Conservation (phyloP, 2,329 filamentous ascomycete species). For the Bimuria novae-zelandiae region DNA sequence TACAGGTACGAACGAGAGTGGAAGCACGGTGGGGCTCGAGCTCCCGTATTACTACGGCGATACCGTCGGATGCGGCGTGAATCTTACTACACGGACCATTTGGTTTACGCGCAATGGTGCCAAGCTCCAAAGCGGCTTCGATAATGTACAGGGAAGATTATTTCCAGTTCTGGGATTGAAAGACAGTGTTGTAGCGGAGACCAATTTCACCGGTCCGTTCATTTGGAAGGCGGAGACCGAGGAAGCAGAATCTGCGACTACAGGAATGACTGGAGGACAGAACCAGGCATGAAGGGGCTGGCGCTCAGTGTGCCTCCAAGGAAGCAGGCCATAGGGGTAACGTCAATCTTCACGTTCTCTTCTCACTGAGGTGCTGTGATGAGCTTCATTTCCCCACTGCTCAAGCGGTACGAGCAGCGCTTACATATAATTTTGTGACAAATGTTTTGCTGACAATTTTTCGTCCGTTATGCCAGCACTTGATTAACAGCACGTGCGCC, state of each 20-base stretch:
- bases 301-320: no score
- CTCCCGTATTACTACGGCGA: not conserved
- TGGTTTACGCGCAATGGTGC: constrained; percentile 4
- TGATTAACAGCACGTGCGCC: no score
- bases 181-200: not conserved
- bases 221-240: not conserved
- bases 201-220: constrained; percentile 9
- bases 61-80: constrained; percentile 8
- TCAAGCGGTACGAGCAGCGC: no score
- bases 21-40: not conserved
- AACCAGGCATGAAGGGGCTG: no score
- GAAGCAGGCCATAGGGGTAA: no score
- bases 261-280: no score
- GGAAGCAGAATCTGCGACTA: not conserved
- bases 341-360: no score
- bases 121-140: not conserved
- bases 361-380: no score
- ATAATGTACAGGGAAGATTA: constrained; percentile 1
- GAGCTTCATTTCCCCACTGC: no score
- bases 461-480: no score
- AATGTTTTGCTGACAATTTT: no score
- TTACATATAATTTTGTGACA: no score
- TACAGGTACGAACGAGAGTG: not conserved
- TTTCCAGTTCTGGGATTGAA: constrained; percentile 3
- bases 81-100: not conserved